Percentiles rank a stretch among this genome's conserved stretches.
Evolutionary conservation across 768 basidiomycete species (phyloP).

Genomic region (Porpolomopsis calyptriformis): DNA sequence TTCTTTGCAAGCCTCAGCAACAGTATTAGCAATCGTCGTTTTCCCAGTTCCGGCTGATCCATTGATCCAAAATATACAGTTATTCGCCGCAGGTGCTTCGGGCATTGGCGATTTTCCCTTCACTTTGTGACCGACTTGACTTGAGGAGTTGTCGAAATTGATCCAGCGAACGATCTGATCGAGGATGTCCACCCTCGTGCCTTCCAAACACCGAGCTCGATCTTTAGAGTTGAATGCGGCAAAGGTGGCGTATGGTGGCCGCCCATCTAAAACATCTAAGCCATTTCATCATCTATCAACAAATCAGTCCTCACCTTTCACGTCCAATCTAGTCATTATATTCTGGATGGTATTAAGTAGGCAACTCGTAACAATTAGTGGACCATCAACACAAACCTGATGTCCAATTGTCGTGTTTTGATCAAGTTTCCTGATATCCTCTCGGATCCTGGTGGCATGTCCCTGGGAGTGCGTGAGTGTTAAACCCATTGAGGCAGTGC

Average conservation of each 20-base stretch:
- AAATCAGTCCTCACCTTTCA: too few species aligned
- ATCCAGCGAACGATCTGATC: constrained; percentile 1
- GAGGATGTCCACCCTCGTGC: not conserved
- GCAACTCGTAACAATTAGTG: not conserved
- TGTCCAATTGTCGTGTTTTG: too few species aligned
- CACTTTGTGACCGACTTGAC: too few species aligned
- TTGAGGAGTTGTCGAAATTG: not conserved
- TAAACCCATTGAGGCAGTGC: not conserved
- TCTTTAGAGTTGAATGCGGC: not conserved
- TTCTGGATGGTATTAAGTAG: not conserved
- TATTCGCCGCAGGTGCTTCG: too few species aligned
- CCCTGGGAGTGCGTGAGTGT: not conserved
- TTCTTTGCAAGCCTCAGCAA: too few species aligned
- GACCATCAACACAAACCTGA: not conserved
- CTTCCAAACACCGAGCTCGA: too few species aligned
- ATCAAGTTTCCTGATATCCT: too few species aligned
- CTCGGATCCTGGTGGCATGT: too few species aligned
- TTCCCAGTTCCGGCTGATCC: too few species aligned
- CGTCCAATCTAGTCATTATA: not conserved
- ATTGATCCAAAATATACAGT: too few species aligned
- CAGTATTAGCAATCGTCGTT: too few species aligned
- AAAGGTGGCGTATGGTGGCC: not conserved
- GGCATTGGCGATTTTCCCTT: too few species aligned
- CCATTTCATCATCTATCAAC: not conserved
- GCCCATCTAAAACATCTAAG: not conserved